Base-by-base conservation (phyloP, 495 filamentous ascomycete genomes). In the Extremus antarcticus region DNA sequence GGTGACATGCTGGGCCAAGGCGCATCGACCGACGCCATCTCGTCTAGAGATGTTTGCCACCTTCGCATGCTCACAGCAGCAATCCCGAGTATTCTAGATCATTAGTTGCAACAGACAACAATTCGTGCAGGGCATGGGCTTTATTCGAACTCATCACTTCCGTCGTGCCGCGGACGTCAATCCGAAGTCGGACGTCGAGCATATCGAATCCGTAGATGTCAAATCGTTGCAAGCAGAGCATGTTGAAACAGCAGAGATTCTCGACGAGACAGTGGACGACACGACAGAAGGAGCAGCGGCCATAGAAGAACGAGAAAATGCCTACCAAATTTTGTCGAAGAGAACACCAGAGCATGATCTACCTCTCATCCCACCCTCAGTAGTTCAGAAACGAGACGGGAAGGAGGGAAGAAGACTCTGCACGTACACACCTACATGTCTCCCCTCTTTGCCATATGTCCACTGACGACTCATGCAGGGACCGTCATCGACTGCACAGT, bases 341-440 rank as follows among this genome's bases (percentile, higher is more conserved):
- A 45, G 47, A 23, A 45, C 19, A 10, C 7, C 48, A 10, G 54
- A 43, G 2, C 29, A 51, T 1, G 55, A 58, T 46, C 46, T 62
- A 20, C 55, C 59, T 4, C 55, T 51, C 55, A 62, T 62, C 9
- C 41, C 51, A 3, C 15, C 55, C 8, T 40, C 4, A 22, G 55
- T 55, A 24, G 55, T 62, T 1, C 45, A 21, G 19, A 23, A 58
- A 41, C 39, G 38, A 24, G 50, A 50, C 25, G 47, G 50, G 2
- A 43, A 51, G 20, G 48, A 52, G 47, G 51, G 21, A 1, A 48
- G 25, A n/a, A 55, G 56, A 47, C 56, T 59, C 24, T 59, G 56
- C 54, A 54, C 56, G 51, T 32, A 59, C 56, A 41, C 38, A 38
- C 43, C 17, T 53, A 58, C n/a, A 9, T 24, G 32, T 45, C 41